These are phyloP conservation scores for Eimeria tenella DNA, from an alignment of 169 alveolate species.

Conservation along the genomic window DNA sequence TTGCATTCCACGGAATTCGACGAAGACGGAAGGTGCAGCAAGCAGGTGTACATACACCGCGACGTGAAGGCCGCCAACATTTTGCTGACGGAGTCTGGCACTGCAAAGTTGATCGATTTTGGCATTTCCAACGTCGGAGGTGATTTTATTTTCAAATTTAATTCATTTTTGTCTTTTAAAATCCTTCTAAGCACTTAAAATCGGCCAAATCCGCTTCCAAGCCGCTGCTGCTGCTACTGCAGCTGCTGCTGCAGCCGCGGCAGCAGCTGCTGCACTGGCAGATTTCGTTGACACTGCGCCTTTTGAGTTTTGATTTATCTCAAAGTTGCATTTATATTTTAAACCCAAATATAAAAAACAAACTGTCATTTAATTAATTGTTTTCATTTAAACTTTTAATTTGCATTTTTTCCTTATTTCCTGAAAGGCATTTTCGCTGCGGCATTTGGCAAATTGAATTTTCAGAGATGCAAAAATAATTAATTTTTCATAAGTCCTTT, in stretches of 20 bases:
- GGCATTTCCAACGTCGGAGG: slow-evolving; percentile 86
- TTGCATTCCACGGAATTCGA: slow-evolving; percentile 55
- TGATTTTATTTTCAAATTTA: neutral
- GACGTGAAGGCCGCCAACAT: slow-evolving; percentile 94
- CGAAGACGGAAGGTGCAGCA: neutral
- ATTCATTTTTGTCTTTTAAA: neutral
- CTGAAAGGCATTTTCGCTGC: no score
- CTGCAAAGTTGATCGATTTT: slow-evolving; percentile 92
- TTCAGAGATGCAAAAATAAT: no score
- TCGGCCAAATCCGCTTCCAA: no score
- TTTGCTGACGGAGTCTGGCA: slow-evolving; percentile 87
- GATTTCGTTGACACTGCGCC: neutral
- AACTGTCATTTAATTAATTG: neutral
- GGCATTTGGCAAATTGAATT: no score
- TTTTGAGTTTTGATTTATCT: neutral
- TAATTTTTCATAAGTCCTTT: neutral
- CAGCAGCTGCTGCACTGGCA: neutral
- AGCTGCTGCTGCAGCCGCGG: neutral
- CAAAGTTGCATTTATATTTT: neutral
- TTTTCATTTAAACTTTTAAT: neutral
- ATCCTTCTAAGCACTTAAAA: no score
- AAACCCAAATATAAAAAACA: neutral
- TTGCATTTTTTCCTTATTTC: no score
- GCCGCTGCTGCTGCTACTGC: neutral
- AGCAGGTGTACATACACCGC: slow-evolving; percentile 87